Percentiles rank a stretch among this genome's conserved stretches.
Evolutionary conservation across 1,284 basidiomycete species (phyloP).

Genomic region (Ustilago shanxiensis): DNA sequence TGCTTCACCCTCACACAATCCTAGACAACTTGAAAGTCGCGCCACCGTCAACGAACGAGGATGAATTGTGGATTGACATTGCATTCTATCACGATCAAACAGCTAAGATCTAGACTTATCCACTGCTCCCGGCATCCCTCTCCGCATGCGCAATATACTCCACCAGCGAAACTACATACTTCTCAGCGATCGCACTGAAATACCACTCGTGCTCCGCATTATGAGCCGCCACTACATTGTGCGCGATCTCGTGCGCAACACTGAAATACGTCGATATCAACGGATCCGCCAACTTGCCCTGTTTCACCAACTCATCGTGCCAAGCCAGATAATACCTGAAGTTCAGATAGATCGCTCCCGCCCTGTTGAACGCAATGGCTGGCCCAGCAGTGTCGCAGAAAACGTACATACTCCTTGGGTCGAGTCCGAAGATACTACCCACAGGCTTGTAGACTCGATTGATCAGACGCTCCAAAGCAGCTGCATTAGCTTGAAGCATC

Average conservation of each 20-base stretch:
- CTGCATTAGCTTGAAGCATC: constrained; percentile 63
- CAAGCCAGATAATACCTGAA: constrained; percentile 84
- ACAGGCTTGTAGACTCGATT: constrained; percentile 67
- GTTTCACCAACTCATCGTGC: constrained; percentile 81
- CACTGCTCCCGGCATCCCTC: not conserved
- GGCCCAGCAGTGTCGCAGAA: constrained; percentile 87
- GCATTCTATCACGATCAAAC: not conserved
- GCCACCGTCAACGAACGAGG: not conserved
- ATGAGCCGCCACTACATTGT: constrained; percentile 82
- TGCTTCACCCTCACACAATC: not conserved
- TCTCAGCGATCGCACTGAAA: constrained; percentile 89
- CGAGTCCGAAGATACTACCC: constrained; percentile 69
- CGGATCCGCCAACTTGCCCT: constrained; percentile 77
- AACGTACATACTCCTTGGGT: constrained; percentile 80
- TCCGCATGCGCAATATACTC: constrained; percentile 51
- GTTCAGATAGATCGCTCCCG: constrained; percentile 90
- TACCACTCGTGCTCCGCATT: constrained; percentile 85
- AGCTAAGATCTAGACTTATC: not conserved
- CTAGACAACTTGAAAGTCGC: not conserved
- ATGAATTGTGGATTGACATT: not conserved
- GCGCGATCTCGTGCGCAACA: constrained; percentile 85
- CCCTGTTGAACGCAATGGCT: constrained; percentile 92
- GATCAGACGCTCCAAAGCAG: constrained; percentile 68
- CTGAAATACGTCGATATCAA: constrained; percentile 89
- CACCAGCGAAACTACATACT: constrained; percentile 71